Evolutionary conservation across 768 basidiomycete species (phyloP).

Genomic region (Auricularia sp.): DNA sequence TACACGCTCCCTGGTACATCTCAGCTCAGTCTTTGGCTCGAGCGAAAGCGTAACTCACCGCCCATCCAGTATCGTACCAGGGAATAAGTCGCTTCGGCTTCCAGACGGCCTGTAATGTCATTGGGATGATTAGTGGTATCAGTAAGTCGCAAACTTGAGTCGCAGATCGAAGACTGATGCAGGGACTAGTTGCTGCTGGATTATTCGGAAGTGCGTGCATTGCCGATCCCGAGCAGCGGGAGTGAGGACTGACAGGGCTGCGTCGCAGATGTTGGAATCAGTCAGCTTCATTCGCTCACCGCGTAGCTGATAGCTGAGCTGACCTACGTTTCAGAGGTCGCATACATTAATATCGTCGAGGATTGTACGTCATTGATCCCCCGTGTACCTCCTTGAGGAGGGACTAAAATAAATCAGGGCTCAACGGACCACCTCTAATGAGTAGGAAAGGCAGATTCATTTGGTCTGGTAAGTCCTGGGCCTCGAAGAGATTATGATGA

Average conservation of each 20-base stretch:
- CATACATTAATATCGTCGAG: constrained; percentile 44
- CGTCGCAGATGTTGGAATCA: constrained; percentile 39
- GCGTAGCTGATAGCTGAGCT: background rate
- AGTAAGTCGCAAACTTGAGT: constrained; percentile 11
- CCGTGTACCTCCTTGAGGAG: background rate
- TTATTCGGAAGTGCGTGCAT: constrained; percentile 36
- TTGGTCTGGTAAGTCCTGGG: constrained; percentile 30
- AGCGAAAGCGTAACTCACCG: constrained; percentile 27
- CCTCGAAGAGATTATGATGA: background rate
- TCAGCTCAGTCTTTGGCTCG: constrained; percentile 33
- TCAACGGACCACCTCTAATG: constrained; percentile 42
- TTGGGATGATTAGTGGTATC: constrained; percentile 40
- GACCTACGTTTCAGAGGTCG: constrained; percentile 23
- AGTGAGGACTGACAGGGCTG: too few species aligned
- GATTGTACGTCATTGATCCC: constrained; percentile 15
- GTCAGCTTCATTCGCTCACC: constrained; percentile 15
- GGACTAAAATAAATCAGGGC: constrained; percentile 5
- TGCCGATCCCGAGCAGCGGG: too few species aligned
- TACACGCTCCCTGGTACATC: constrained; percentile 33
- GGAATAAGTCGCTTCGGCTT: constrained; percentile 9
- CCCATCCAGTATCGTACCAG: constrained; percentile 9
- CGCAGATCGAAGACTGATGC: too few species aligned
- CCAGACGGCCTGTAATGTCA: constrained; percentile 33
- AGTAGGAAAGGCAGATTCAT: constrained; percentile 29
- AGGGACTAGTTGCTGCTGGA: constrained; percentile 36